A percentile compares a stretch with the other conserved stretches of the same genome.
Evolutionary conservation across 345 rosid genomes (phyloP).

Genomic region (Pistacia atlantica): DNA sequence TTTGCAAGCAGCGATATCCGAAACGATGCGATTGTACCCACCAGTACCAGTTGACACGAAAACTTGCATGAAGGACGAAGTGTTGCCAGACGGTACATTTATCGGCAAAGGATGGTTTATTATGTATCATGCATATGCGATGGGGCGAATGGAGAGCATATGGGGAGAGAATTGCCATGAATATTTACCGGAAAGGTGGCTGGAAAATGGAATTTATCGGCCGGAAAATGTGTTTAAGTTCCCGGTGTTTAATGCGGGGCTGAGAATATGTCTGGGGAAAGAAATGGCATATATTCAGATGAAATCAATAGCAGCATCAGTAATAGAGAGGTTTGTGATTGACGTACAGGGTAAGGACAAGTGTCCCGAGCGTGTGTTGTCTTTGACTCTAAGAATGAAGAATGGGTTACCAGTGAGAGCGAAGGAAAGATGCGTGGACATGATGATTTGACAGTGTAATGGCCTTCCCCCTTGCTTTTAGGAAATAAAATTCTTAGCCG

Average conservation of each 20-base stretch:
- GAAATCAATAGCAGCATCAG: constrained; percentile 34
- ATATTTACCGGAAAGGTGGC: constrained; percentile 50
- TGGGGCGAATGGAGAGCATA: constrained; percentile 44
- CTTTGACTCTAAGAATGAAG: constrained; percentile 32
- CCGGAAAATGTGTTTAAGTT: constrained; percentile 40
- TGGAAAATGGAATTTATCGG: constrained; percentile 26
- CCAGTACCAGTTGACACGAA: constrained; percentile 48
- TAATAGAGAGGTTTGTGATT: constrained; percentile 24
- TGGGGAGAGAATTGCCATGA: constrained; percentile 49
- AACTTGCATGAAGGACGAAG: constrained; percentile 27
- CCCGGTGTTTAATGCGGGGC: constrained; percentile 48
- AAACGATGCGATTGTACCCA: constrained; percentile 52
- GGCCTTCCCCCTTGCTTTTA: too few relatives aligned
- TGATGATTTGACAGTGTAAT: not conserved
- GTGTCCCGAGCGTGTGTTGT: constrained; percentile 12
- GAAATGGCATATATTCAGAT: constrained; percentile 46
- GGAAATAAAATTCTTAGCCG: too few relatives aligned
- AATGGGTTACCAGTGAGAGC: constrained; percentile 24
- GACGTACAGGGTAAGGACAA: constrained; percentile 17
- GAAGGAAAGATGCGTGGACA: constrained; percentile 3
- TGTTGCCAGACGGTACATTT: constrained; percentile 38
- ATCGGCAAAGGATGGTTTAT: constrained; percentile 36
- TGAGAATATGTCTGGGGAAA: constrained; percentile 45
- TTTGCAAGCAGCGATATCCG: constrained; percentile 48
- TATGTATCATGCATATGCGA: constrained; percentile 26